Evolutionary conservation across 495 filamentous ascomycete genomes (phyloP).

Genomic region (Neurospora sp.): DNA sequence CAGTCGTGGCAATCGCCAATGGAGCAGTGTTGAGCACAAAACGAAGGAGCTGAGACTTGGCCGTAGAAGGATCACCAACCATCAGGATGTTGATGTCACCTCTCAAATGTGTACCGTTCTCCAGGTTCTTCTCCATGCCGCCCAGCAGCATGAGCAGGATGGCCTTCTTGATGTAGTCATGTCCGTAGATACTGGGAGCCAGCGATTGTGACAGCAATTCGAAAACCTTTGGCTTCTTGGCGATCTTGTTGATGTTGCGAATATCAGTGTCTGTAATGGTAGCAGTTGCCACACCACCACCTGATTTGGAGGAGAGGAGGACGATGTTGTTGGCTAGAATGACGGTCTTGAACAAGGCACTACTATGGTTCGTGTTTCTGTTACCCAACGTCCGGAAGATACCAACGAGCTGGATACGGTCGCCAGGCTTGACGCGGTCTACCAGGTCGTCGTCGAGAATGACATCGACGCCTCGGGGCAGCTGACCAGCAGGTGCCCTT

Average conservation of each 20-base stretch:
- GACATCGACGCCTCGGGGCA: conserved; percentile 95
- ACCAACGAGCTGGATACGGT: conserved; percentile 91
- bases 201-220: conserved; percentile 90
- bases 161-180: conserved; percentile 97
- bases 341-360: conserved; percentile 84
- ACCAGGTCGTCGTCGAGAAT: conserved; percentile 96
- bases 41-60: conserved; percentile 93
- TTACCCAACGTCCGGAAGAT: conserved; percentile 91
- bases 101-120: conserved; percentile 95
- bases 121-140: conserved; percentile 97
- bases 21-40: conserved; percentile 98
- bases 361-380: conserved; percentile 76
- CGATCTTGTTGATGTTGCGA: conserved; percentile 93
- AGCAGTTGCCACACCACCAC: conserved; percentile 84
- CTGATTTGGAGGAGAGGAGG: conserved; percentile 88
- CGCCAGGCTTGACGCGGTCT: conserved; percentile 88
- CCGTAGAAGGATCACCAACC: conserved; percentile 98
- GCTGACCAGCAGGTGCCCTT: conserved; percentile 86
- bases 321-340: conserved; percentile 94
- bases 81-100: conserved; percentile 99
- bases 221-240: conserved; percentile 93
- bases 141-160: conserved; percentile 96
- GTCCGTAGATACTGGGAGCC: conserved; percentile 95
- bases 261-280: conserved; percentile 97
- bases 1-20: conserved; percentile 93